A percentile compares a stretch with the other conserved stretches of the same genome.
Conservation (phyloP, 23 red algal species). For the Cyanidioschyzon merolae region DNA sequence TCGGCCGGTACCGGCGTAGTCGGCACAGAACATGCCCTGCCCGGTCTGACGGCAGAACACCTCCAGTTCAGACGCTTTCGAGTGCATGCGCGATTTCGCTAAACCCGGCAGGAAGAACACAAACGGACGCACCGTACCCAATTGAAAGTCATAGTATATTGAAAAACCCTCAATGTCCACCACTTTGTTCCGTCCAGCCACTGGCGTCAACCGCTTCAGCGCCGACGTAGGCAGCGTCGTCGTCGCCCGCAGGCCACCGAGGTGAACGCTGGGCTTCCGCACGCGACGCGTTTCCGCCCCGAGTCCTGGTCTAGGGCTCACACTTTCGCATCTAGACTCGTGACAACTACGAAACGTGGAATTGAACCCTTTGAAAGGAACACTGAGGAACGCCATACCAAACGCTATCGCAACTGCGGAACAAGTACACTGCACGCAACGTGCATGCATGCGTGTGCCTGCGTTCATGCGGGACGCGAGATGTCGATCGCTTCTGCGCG, state of each 20-base stretch:
- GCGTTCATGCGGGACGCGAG: too few relatives aligned
- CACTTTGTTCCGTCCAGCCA: not conserved
- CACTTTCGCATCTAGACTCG: too few relatives aligned
- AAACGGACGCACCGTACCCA: constrained; percentile 7
- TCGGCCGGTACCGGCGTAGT: constrained; percentile 77
- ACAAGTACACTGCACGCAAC: too few relatives aligned
- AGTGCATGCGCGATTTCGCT: constrained; percentile 43
- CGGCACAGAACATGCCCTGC: constrained; percentile 56
- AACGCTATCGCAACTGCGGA: too few relatives aligned
- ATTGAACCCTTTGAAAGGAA: too few relatives aligned
- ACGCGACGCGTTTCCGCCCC: too few relatives aligned
- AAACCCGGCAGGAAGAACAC: constrained; percentile 84
- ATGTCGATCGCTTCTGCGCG: too few relatives aligned
- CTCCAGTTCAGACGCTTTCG: constrained; percentile 72
- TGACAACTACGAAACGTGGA: too few relatives aligned
- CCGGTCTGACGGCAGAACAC: constrained; percentile 48
- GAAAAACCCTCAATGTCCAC: not conserved
- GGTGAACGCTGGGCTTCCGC: not conserved
- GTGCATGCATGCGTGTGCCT: too few relatives aligned
- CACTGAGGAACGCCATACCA: not conserved
- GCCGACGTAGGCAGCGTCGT: not conserved
- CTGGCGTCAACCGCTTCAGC: not conserved
- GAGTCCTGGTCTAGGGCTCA: too few relatives aligned
- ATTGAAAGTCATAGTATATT: not conserved
- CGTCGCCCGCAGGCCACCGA: not conserved